A percentile compares a stretch with the other conserved stretches of the same genome.
Conservation (phyloP, 495 filamentous ascomycete species). For the Penicillium cataractarum region DNA sequence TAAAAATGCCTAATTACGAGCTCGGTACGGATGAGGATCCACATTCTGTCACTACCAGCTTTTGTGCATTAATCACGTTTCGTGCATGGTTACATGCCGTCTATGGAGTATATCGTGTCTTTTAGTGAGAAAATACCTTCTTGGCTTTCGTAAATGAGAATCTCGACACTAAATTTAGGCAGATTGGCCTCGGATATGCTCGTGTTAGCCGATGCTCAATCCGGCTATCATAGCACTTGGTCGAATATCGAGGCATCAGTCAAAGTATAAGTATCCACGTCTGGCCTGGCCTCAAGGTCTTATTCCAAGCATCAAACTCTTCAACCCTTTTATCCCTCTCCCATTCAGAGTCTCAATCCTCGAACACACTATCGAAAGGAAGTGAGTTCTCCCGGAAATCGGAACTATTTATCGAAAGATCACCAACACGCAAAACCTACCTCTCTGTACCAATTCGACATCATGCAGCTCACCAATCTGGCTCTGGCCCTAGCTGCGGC, state of each 20-base stretch:
- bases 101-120: background rate
- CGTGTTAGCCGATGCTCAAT: background rate
- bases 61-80: background rate
- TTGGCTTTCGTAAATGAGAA: conserved; percentile 1
- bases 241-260: conserved; percentile 8
- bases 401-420: background rate
- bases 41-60: background rate
- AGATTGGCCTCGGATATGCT: background rate
- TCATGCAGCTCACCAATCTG: conserved; percentile 20
- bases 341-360: background rate
- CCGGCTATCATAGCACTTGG: background rate
- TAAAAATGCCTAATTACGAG: conserved; percentile 11
- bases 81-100: background rate
- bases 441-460: background rate
- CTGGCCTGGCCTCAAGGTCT: background rate
- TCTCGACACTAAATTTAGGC: conserved; percentile 15
- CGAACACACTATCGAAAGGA: background rate
- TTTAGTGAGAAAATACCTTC: background rate
- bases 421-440: background rate
- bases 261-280: conserved; percentile 14
- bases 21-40: conserved; percentile 1
- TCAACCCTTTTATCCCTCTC: background rate
- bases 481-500: conserved; percentile 18
- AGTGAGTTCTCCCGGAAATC: background rate
- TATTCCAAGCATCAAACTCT: conserved; percentile 5